Evolutionary conservation across 2,329 filamentous ascomycete genomes (phyloP).

Genomic region (Trichoderma koningii): DNA sequence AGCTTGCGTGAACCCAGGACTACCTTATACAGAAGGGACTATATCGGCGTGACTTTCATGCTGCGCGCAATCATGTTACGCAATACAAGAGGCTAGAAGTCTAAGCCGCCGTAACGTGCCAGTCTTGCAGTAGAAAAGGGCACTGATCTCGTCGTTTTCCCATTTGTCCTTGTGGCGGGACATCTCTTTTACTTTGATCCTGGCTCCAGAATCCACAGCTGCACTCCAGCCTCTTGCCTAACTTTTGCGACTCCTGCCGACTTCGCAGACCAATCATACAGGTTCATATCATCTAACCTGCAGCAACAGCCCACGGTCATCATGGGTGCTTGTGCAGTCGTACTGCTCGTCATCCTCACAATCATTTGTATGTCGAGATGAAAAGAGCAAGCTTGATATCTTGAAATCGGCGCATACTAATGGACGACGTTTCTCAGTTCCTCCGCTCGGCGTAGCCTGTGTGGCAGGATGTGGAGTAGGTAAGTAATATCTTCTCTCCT

Average conservation of each 20-base stretch:
- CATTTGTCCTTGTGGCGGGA: not conserved
- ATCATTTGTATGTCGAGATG: constrained; percentile 49
- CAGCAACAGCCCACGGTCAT: constrained; percentile 33
- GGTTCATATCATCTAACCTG: not conserved
- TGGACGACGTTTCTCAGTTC: constrained; percentile 52
- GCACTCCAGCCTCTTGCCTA: not conserved
- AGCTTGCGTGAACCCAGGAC: constrained; percentile 14
- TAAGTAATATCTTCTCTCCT: constrained; percentile 34
- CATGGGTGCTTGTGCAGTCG: constrained; percentile 53
- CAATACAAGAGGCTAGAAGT: constrained; percentile 12
- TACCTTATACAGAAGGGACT: no score
- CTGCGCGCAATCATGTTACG: constrained; percentile 22
- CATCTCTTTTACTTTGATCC: not conserved
- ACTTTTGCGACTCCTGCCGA: no score
- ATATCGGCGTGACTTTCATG: not conserved
- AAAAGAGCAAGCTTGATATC: not conserved
- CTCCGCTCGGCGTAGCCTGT: constrained; percentile 64
- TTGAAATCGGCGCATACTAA: constrained; percentile 1
- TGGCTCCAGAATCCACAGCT: not conserved
- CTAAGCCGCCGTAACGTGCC: constrained; percentile 13
- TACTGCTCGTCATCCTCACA: constrained; percentile 55
- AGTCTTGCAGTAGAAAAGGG: constrained; percentile 7
- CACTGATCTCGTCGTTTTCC: not conserved
- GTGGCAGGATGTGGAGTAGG: constrained; percentile 65
- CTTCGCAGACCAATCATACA: not conserved